Percentiles rank a stretch among this genome's conserved stretches.
phyloP scores from a whole-genome alignment of 139 green algal genomes.

The Diplosphaera chodatii region DNA sequence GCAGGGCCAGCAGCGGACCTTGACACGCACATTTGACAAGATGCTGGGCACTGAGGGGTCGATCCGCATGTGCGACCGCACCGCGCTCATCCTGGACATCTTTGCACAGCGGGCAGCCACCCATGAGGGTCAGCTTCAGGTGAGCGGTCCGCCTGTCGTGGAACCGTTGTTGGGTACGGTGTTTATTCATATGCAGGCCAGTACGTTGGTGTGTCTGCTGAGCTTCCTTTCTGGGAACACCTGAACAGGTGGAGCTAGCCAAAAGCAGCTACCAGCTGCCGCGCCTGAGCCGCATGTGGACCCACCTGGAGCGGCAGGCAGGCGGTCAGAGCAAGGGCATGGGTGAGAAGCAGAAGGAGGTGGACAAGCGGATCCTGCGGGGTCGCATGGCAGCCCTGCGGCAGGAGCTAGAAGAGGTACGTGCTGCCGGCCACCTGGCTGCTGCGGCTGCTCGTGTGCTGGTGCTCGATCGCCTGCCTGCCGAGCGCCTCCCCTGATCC shows the following conservation, averaged over 20 bases:
- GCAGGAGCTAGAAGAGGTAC: conserved; percentile 63
- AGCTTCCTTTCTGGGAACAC: background rate
- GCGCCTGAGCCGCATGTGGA: conserved; percentile 94
- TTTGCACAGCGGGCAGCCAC: conserved; percentile 90
- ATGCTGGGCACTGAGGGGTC: conserved; percentile 20
- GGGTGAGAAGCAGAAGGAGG: conserved; percentile 98
- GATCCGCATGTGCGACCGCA: conserved; percentile 87
- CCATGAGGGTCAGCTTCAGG: conserved; percentile 91
- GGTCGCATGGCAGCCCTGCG: conserved; percentile 41
- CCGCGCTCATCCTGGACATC: conserved; percentile 96
- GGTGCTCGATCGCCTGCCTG: too few species aligned
- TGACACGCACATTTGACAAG: conserved; percentile 85
- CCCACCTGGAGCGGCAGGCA: conserved; percentile 88
- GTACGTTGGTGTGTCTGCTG: too few species aligned
- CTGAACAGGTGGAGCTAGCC: conserved; percentile 81
- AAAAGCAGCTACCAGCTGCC: conserved; percentile 94
- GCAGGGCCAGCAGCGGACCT: conserved; percentile 71
- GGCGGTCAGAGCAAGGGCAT: conserved; percentile 62
- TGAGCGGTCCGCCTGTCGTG: too few species aligned
- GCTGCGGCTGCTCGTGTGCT: background rate
- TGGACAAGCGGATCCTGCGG: conserved; percentile 89
- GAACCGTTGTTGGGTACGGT: too few species aligned
- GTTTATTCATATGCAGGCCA: too few species aligned
- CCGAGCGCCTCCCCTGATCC: too few species aligned
- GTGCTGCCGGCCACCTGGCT: too few species aligned